Conservation (phyloP, 2,329 filamentous ascomycete genomes). For the Delphinella strobiligena region DNA sequence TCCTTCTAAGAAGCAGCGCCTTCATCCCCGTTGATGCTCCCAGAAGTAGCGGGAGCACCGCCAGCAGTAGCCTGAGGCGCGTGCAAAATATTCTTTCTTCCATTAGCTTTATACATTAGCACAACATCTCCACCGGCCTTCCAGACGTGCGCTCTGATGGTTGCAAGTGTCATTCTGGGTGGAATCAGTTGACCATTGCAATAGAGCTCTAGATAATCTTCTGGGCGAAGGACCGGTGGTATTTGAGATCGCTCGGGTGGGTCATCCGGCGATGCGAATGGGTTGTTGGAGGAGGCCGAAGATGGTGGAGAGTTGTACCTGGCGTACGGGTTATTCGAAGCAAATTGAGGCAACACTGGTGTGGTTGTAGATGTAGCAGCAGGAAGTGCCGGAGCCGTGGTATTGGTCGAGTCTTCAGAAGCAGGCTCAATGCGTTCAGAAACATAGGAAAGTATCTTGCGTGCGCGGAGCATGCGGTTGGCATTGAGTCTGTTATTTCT, state of each 20-base stretch:
- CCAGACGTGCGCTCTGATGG: slow-evolving; percentile 85
- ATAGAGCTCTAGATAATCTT: slow-evolving; percentile 90
- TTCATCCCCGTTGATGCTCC: no score
- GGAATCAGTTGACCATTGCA: slow-evolving; percentile 56
- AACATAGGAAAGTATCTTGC: slow-evolving; percentile 87
- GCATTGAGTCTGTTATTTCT: slow-evolving; percentile 86
- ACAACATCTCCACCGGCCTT: slow-evolving; percentile 88
- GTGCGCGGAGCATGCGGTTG: slow-evolving; percentile 89
- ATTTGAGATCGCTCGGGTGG: not conserved
- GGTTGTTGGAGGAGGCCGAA: not conserved
- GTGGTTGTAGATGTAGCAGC: not conserved
- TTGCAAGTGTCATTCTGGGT: slow-evolving; percentile 83
- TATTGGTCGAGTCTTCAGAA: slow-evolving; percentile 20
- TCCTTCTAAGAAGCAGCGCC: no score
- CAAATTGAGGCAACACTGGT: not conserved
- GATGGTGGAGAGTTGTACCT: not conserved
- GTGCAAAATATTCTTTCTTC: slow-evolving; percentile 50
- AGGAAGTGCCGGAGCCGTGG: slow-evolving; percentile 15
- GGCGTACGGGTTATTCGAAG: not conserved
- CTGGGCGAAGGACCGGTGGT: slow-evolving; percentile 36
- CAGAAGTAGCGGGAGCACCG: no score
- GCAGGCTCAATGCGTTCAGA: slow-evolving; percentile 75
- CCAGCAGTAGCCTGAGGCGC: slow-evolving; percentile 3
- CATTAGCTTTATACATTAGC: slow-evolving; percentile 83
- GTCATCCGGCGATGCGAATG: not conserved